Evolutionary conservation across 805 yeast species (phyloP), one percentile per base, ranked within the genome.

Genomic region (Suhomyces sp.): DNA sequence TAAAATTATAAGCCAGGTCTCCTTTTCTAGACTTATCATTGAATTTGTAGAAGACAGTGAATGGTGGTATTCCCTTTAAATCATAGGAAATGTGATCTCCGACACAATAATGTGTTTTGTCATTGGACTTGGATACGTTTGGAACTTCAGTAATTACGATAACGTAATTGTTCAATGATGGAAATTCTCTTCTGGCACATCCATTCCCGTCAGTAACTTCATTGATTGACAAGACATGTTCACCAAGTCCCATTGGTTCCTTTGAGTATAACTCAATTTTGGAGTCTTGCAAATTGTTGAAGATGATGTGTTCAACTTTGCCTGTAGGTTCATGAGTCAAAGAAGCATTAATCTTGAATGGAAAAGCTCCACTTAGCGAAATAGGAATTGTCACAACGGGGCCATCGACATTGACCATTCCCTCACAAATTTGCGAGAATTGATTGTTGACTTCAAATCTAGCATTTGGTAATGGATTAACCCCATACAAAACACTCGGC

Each of bases 41-140:
- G 63, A 91, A 90, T 18, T 72, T 72, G 55, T 93, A 93, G 33
- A 67, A 75, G 4, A 95, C 73, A 1, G 73, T 73, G 54, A 88
- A 88, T 14, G 96, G 96, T 0, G 95, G 77, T 4, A 76, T 65
- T 2, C 98, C 98, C 11, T 76, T 75, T 43, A 91, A 59, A 42
- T 81, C 75, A 53, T 86, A 86, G 1, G 83, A 71, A 17, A 93
- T 76, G 41, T 84, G 83, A 43, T 91, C 98, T 8, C 98, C 99
- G 18, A 91, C 95, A 72, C 99, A 93, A 51, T 80, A 83, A 49
- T 83, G 75, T 2, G 32, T 31, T 28, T 48, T 51, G 6, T 42
- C 25, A 10, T 39, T 40, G 2, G 31, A 46, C 30, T 71, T 58
- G 38, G 60, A 62, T 6, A 90, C 80, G 42, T 77, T 73, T 6